Evolutionary conservation across 768 basidiomycete species (phyloP).

Genomic region (Lactifluus volemus): DNA sequence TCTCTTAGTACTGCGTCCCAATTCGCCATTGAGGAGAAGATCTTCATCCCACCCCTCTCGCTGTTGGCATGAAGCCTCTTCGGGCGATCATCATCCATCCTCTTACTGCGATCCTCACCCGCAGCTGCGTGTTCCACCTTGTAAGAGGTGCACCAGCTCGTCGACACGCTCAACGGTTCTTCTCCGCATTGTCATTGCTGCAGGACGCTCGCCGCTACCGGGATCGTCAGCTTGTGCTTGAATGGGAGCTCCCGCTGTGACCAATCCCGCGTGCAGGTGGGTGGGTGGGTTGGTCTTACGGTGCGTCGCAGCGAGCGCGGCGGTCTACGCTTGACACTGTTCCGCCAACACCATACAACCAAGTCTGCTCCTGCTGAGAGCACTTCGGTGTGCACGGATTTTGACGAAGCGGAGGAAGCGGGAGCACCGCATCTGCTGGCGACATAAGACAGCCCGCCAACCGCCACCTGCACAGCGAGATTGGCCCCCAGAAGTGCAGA

Average conservation of each 20-base stretch:
- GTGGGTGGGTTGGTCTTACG: slow-evolving; percentile 81
- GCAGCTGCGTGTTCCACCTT: slow-evolving; percentile 72
- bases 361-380: no score
- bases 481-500: slow-evolving; percentile 34
- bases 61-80: slow-evolving; percentile 88
- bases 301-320: slow-evolving; percentile 39
- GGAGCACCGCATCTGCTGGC: slow-evolving; percentile 43
- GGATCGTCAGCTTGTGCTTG: slow-evolving; percentile 82
- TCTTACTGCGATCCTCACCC: slow-evolving; percentile 61
- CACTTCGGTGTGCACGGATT: no score
- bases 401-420: slow-evolving; percentile 23
- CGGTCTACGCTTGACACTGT: slow-evolving; percentile 47
- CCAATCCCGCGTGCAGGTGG: slow-evolving; percentile 76
- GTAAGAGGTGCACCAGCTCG: slow-evolving; percentile 80
- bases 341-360: no score
- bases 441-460: no score
- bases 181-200: no score
- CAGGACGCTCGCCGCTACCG: slow-evolving; percentile 88
- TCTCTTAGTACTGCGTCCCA: slow-evolving; percentile 70
- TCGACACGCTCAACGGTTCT: slow-evolving; percentile 60
- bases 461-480: slow-evolving; percentile 75
- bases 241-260: slow-evolving; percentile 82
- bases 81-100: slow-evolving; percentile 60
- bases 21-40: slow-evolving; percentile 95
- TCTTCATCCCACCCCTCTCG: slow-evolving; percentile 75